Evolutionary conservation across 805 yeast species (phyloP), one percentile per base, ranked within the genome.

Genomic region (Hanseniaspora lachancei): DNA sequence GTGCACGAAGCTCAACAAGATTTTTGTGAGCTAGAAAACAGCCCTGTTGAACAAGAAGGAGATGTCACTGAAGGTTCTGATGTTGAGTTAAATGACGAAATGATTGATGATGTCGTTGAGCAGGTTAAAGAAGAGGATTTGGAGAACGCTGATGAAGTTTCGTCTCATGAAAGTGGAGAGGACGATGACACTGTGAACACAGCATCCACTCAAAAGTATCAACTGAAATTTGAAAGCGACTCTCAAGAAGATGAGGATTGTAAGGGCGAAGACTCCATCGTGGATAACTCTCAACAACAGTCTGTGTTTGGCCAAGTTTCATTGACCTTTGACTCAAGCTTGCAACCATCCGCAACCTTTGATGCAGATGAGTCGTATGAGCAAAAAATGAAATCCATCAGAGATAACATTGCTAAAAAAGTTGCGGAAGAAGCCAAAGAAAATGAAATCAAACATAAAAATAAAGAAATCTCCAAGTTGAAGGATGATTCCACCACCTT

Each of bases 71-170:
- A 41, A 41, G 29, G 23, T 29, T 12, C 16, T 18, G 36, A 44
- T 10, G 15, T n/a, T n/a, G 47, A 44, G 10, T 29, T 44, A 7
- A 16, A 44, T n/a, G 47, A 44, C n/a, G 36, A 44, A 8, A 27
- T 44, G 34, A 58, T 60, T 40, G 38, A 52, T n/a, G 64, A 62
- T 13, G 60, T 52, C 6, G 61, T 53, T 5, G 60, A 55, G 16
- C 61, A 60, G n/a, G 59, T 57, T 18, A 57, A 58, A 18, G 32
- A 27, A 24, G 56, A 44, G 21, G 39, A 15, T 9, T 16, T n/a
- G 21, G 20, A 29, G n/a, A 29, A 27, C 16, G 21, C 24, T 15
- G 50, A 47, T 20, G 47, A 39, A 8, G 47, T 38, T 21, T 40
- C 21, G 7, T 46, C 41, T 12, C 51, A 47, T 27, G 54, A 57